Percentiles rank a stretch among this genome's conserved stretches.
Evolutionary conservation across 2,329 filamentous ascomycete genomes (phyloP).

Genomic region (Teratosphaeria zuluensis): DNA sequence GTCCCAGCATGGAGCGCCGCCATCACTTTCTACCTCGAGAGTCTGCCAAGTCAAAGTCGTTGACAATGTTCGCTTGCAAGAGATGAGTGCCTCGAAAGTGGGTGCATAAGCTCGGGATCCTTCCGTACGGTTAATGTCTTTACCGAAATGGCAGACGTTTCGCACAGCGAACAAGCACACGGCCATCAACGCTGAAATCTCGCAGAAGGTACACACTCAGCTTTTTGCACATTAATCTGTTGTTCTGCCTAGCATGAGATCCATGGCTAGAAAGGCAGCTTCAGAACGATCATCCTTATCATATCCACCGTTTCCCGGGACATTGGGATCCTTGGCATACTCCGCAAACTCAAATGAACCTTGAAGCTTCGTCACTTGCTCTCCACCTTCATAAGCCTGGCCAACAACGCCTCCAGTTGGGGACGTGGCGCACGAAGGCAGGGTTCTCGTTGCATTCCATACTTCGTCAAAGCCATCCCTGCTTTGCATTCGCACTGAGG

Average conservation of each 20-base stretch:
- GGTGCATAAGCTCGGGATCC: not conserved
- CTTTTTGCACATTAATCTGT: too few relatives aligned
- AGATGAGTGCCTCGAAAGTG: not conserved
- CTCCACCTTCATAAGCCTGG: not conserved
- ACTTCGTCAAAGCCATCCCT: not conserved
- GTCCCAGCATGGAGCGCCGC: conserved; percentile 19
- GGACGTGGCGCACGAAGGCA: not conserved
- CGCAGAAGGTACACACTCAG: too few relatives aligned
- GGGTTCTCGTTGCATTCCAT: not conserved
- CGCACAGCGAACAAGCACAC: too few relatives aligned
- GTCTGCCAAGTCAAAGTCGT: not conserved
- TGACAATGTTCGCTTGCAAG: not conserved
- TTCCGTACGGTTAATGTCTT: not conserved
- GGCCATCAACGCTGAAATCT: too few relatives aligned
- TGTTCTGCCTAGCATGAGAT: too few relatives aligned
- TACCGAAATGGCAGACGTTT: not conserved
- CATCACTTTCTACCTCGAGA: conserved; percentile 9
- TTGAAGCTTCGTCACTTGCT: not conserved
- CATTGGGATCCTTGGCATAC: not conserved
- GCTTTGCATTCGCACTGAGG: not conserved
- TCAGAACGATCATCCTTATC: not conserved
- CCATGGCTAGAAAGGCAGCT: not conserved
- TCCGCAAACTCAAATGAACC: not conserved
- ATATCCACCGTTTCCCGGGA: not conserved
- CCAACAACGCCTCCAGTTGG: too few relatives aligned